phyloP scores from a whole-genome alignment of 495 filamentous ascomycete species.

The Hypoxylon fragiforme region DNA sequence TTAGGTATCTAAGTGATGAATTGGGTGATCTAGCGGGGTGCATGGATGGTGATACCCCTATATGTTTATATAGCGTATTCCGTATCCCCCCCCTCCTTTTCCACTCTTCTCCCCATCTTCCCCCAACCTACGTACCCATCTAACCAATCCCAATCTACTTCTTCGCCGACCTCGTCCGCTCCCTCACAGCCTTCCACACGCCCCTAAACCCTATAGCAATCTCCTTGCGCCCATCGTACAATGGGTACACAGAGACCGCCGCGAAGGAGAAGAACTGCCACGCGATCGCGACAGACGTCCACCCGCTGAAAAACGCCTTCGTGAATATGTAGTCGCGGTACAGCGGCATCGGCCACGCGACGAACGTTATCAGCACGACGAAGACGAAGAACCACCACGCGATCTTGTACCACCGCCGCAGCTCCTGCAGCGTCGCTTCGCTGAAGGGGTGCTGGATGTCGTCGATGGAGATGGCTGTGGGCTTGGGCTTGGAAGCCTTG shows the following conservation, averaged over 20 bases:
- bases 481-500: background rate
- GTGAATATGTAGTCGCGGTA: conserved; percentile 80
- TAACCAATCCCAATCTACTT: background rate
- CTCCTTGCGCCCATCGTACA: conserved; percentile 39
- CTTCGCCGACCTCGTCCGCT: background rate
- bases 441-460: conserved; percentile 28
- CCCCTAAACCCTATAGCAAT: conserved; percentile 38
- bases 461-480: conserved; percentile 7
- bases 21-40: too few species aligned
- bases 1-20: too few species aligned
- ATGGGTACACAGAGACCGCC: conserved; percentile 16
- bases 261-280: conserved; percentile 18
- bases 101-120: too few species aligned
- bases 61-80: too few species aligned
- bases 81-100: too few species aligned
- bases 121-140: too few species aligned
- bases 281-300: conserved; percentile 60
- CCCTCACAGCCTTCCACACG: conserved; percentile 33
- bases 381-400: conserved; percentile 68
- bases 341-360: conserved; percentile 87
- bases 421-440: conserved; percentile 60
- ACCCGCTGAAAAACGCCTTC: conserved; percentile 79
- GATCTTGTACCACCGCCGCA: conserved; percentile 67
- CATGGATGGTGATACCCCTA: too few species aligned
- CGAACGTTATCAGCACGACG: conserved; percentile 68